phyloP scores from a whole-genome alignment of 305 asterid genomes.

The Plantago coronopus region DNA sequence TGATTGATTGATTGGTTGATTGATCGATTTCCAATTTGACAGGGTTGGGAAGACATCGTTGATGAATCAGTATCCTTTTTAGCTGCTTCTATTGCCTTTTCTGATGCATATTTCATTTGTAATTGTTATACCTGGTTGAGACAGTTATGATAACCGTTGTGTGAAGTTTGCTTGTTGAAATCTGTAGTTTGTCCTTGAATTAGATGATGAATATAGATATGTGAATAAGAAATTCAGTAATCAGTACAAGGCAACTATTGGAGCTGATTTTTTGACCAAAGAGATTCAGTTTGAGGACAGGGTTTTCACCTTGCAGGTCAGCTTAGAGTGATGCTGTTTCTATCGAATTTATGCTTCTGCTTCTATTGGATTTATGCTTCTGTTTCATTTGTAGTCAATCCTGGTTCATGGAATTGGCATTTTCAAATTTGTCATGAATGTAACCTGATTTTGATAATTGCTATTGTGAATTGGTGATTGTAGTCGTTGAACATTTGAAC shows the following conservation, averaged over 20 bases:
- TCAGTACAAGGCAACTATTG: slow-evolving; percentile 81
- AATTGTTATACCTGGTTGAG: not conserved
- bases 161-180: slow-evolving; percentile 6
- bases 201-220: slow-evolving; percentile 37
- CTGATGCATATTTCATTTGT: not conserved
- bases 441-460: not conserved
- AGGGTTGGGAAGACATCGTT: slow-evolving; percentile 82
- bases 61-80: slow-evolving; percentile 66
- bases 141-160: not conserved
- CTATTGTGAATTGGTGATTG: not conserved
- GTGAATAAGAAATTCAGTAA: slow-evolving; percentile 70
- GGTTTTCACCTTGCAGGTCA: slow-evolving; percentile 67
- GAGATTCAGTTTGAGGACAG: slow-evolving; percentile 73
- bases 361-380: not conserved
- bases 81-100: slow-evolving; percentile 10
- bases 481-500: not conserved
- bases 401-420: not conserved
- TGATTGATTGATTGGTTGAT: slow-evolving; percentile 15
- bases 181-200: slow-evolving; percentile 28
- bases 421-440: not conserved
- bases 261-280: slow-evolving; percentile 82
- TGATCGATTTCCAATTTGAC: slow-evolving; percentile 15
- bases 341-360: not conserved
- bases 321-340: not conserved
- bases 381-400: not conserved